Conservation (phyloP, 1,284 basidiomycete species). For the Chiua sp. region DNA sequence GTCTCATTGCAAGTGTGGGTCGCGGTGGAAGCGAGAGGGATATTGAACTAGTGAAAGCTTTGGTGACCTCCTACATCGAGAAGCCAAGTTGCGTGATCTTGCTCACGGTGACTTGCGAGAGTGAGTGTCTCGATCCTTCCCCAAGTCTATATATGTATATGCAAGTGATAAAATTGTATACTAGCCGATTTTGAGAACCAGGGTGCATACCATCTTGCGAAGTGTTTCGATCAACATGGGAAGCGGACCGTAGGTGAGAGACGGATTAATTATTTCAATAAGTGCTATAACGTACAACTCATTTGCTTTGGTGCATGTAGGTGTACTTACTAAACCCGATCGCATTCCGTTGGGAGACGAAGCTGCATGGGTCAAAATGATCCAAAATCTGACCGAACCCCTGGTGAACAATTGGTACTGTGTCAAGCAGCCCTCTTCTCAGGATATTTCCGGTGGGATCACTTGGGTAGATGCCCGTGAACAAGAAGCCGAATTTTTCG, state of each 20-base stretch:
- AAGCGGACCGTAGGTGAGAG: conserved; percentile 70
- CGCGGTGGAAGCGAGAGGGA: conserved; percentile 55
- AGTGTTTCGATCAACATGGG: conserved; percentile 60
- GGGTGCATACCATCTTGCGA: conserved; percentile 63
- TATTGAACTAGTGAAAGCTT: conserved; percentile 63
- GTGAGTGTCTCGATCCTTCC: conserved; percentile 40
- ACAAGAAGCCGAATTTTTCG: conserved; percentile 73
- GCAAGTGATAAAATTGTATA: not conserved
- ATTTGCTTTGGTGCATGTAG: conserved; percentile 41
- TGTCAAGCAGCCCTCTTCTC: conserved; percentile 72
- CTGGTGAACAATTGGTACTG: conserved; percentile 74
- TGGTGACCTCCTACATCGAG: conserved; percentile 65
- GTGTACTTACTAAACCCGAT: conserved; percentile 85
- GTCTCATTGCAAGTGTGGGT: conserved; percentile 68
- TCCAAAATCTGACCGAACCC: conserved; percentile 59
- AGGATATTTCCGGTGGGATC: conserved; percentile 57
- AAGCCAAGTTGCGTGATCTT: conserved; percentile 72
- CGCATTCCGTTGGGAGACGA: conserved; percentile 70
- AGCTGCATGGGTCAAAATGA: conserved; percentile 59
- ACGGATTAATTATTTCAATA: not conserved
- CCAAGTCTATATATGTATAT: too few species aligned
- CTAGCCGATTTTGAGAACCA: conserved; percentile 81
- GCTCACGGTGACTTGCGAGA: conserved; percentile 74
- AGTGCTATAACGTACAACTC: not conserved
- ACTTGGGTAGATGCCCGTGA: conserved; percentile 64